phyloP scores from a whole-genome alignment of 1,284 basidiomycete genomes.

The Papiliotrema fonsecae region DNA sequence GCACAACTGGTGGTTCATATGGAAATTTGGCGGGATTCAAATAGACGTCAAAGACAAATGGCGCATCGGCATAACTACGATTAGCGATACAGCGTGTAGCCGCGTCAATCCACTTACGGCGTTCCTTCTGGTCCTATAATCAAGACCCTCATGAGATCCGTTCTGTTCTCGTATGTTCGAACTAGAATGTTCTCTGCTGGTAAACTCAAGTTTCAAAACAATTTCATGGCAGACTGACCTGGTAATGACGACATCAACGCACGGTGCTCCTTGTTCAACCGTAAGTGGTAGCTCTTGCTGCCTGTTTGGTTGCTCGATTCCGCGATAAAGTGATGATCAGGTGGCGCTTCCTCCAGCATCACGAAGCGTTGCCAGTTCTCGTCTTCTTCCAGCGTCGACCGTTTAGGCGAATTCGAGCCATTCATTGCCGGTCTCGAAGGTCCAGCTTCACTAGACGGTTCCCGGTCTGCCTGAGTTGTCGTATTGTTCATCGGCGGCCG shows the following conservation, averaged over 20 bases:
- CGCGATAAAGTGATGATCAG: conserved; percentile 70
- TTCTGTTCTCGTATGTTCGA: conserved; percentile 62
- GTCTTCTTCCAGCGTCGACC: conserved; percentile 8
- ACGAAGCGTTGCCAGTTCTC: conserved; percentile 68
- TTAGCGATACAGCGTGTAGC: background rate
- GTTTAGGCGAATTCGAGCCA: background rate
- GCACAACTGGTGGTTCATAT: conserved; percentile 75
- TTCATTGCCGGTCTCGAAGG: conserved; percentile 3
- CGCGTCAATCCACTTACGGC: conserved; percentile 50
- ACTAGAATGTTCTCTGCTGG: conserved; percentile 52
- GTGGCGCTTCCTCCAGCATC: conserved; percentile 65
- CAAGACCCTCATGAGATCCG: conserved; percentile 77
- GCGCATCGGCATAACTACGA: conserved; percentile 72
- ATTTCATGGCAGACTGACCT: conserved; percentile 52
- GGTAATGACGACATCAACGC: conserved; percentile 73
- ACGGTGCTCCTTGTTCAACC: conserved; percentile 77
- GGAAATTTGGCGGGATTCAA: conserved; percentile 78
- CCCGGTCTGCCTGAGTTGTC: background rate
- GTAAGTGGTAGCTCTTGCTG: conserved; percentile 65
- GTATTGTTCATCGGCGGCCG: background rate
- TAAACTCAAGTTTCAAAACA: background rate
- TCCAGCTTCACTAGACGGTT: conserved; percentile 5
- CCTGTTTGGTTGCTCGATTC: conserved; percentile 55
- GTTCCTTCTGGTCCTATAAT: conserved; percentile 92
- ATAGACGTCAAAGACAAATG: conserved; percentile 92